Evolutionary conservation across 176 grass and related monocot genomes (phyloP).

Genomic region (Zea luxurians): DNA sequence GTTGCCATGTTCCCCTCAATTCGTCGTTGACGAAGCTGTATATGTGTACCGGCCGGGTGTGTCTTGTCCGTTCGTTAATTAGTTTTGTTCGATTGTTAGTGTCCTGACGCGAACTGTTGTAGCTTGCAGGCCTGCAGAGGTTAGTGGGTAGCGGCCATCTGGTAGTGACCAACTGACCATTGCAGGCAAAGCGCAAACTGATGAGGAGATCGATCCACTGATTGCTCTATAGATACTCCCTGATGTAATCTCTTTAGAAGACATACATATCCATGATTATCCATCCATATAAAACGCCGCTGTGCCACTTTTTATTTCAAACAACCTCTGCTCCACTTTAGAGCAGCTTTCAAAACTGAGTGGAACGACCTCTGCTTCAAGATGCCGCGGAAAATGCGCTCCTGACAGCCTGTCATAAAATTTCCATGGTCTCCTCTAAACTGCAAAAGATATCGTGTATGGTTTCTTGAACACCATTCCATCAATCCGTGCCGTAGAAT

Average conservation of each 20-base stretch:
- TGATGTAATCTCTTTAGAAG: neutral
- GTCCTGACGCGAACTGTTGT: neutral
- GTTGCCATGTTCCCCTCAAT: neutral
- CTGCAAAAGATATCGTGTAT: no score
- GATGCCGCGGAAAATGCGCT: no score
- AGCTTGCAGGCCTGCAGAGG: neutral
- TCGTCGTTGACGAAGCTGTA: neutral
- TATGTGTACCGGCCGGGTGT: neutral
- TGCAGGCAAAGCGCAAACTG: neutral
- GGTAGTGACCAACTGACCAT: no score
- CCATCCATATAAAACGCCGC: neutral
- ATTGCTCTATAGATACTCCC: neutral
- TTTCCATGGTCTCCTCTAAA: no score
- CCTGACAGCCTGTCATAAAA: no score
- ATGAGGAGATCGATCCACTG: neutral
- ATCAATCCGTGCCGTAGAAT: no score
- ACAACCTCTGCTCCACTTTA: no score
- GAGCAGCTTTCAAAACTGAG: no score
- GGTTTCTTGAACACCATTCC: no score
- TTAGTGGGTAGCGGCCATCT: neutral
- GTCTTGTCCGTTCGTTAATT: neutral
- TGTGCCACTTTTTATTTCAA: neutral
- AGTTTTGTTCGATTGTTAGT: conserved; percentile 5
- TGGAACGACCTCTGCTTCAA: no score
- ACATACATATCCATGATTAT: neutral